These are phyloP conservation scores for Pinus tabuliformis DNA, from an alignment of 75 land plant genomes.

Conservation along the genomic window DNA sequence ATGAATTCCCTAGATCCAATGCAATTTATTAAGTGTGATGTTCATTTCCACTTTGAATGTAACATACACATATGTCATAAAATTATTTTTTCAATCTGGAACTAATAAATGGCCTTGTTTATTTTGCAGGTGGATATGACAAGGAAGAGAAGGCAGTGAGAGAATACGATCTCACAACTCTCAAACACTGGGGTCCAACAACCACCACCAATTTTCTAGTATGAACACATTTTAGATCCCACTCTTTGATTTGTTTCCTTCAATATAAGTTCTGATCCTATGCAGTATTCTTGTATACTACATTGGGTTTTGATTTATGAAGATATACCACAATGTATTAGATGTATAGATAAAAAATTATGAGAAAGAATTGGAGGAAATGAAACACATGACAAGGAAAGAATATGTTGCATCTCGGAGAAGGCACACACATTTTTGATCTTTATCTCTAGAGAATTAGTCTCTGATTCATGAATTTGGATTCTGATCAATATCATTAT, in stretches of 20 bases:
- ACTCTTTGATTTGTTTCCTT: too few relatives aligned
- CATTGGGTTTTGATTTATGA: too few relatives aligned
- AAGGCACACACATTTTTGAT: slow-evolving; percentile 37
- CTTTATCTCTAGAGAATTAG: too few relatives aligned
- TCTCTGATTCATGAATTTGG: too few relatives aligned
- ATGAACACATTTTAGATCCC: not conserved
- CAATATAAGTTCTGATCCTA: slow-evolving; percentile 22
- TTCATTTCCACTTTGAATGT: too few relatives aligned
- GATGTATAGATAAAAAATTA: slow-evolving; percentile 14
- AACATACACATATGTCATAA: too few relatives aligned
- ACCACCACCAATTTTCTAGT: slow-evolving; percentile 88
- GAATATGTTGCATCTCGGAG: slow-evolving; percentile 91
- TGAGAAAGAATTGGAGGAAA: too few relatives aligned
- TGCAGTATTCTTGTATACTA: slow-evolving; percentile 46
- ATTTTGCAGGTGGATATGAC: slow-evolving; percentile 73
- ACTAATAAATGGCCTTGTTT: not conserved
- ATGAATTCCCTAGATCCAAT: too few relatives aligned
- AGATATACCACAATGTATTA: slow-evolving; percentile 40
- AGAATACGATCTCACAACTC: slow-evolving; percentile 94
- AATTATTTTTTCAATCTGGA: not conserved
- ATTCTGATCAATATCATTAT: too few relatives aligned
- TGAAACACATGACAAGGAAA: slow-evolving; percentile 45
- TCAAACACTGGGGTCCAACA: too few relatives aligned
- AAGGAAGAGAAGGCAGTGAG: slow-evolving; percentile 97
- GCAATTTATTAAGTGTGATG: too few relatives aligned